phyloP scores from a whole-genome alignment of 2,329 filamentous ascomycete species.

The Diaporthe destruens region DNA sequence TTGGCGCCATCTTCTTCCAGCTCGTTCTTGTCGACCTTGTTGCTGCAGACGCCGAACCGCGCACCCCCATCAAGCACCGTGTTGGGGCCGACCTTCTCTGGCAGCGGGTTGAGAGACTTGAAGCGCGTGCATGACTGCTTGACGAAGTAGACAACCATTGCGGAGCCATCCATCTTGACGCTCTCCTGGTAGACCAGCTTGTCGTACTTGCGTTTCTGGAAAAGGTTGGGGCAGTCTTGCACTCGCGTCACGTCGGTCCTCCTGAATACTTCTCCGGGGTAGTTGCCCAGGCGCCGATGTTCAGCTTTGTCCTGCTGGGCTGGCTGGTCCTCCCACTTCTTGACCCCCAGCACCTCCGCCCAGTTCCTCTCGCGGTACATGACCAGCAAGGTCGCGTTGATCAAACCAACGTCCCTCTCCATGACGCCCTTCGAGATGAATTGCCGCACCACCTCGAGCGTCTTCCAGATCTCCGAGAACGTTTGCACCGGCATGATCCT shows the following conservation, averaged over 20 bases:
- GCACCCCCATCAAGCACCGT: conserved; percentile 44
- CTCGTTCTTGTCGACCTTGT: conserved; percentile 47
- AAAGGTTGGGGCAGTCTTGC: conserved; percentile 48
- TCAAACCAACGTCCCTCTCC: background rate
- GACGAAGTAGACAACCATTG: conserved; percentile 55
- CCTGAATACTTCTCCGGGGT: conserved; percentile 44
- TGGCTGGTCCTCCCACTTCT: conserved; percentile 44
- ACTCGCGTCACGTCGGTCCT: conserved; percentile 47
- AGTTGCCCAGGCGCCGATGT: conserved; percentile 31
- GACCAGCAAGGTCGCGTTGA: conserved; percentile 24
- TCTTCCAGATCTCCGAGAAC: conserved; percentile 42
- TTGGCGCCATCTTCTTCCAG: background rate
- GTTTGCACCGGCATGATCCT: conserved; percentile 37
- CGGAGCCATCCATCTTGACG: conserved; percentile 55
- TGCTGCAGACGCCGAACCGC: conserved; percentile 51
- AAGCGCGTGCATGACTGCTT: conserved; percentile 43
- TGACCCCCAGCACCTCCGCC: conserved; percentile 43
- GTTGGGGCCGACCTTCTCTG: conserved; percentile 38
- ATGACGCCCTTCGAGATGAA: conserved; percentile 7
- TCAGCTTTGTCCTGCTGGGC: background rate
- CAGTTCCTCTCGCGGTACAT: conserved; percentile 34
- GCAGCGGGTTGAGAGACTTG: conserved; percentile 28
- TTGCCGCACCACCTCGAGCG: conserved; percentile 19
- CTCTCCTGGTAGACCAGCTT: conserved; percentile 52
- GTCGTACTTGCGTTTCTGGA: conserved; percentile 47